phyloP scores from a whole-genome alignment of 768 basidiomycete species.

The Dendrothele bispora region DNA sequence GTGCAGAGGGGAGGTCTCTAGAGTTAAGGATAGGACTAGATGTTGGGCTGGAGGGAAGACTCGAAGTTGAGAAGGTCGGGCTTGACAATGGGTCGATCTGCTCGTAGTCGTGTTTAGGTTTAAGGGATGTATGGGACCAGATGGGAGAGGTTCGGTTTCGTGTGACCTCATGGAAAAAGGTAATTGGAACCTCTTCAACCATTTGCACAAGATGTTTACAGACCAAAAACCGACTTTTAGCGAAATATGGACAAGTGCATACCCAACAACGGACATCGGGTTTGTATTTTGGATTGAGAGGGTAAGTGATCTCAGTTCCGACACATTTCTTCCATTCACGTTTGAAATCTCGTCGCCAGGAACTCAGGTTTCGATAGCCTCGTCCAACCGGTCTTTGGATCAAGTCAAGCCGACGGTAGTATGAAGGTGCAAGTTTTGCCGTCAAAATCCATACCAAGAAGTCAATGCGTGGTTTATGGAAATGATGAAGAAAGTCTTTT shows the following conservation, averaged over 20 bases:
- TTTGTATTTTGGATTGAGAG: conserved; percentile 21
- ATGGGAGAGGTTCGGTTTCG: no score
- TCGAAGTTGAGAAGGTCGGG: no score
- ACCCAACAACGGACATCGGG: conserved; percentile 16
- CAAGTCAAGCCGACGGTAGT: conserved; percentile 22
- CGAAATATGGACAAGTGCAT: conserved; percentile 24
- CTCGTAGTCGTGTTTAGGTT: no score
- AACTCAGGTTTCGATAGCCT: conserved; percentile 19
- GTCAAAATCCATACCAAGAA: conserved; percentile 31
- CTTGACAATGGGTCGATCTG: no score
- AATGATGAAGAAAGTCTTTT: conserved; percentile 31
- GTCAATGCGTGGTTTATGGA: conserved; percentile 29
- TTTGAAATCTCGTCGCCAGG: conserved; percentile 29
- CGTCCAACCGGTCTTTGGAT: conserved; percentile 18
- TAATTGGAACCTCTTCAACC: conserved; percentile 16
- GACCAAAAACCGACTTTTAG: conserved; percentile 21
- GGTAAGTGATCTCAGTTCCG: conserved; percentile 20
- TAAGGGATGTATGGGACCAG: no score
- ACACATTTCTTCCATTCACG: conserved; percentile 15
- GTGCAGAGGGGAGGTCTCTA: no score
- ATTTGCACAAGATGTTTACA: conserved; percentile 28
- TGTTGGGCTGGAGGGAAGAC: no score
- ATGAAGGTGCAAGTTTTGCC: conserved; percentile 27
- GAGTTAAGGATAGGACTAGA: no score
- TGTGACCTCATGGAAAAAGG: no score